phyloP scores from a whole-genome alignment of 305 asterid species.

The Fraxinus angustifolia region DNA sequence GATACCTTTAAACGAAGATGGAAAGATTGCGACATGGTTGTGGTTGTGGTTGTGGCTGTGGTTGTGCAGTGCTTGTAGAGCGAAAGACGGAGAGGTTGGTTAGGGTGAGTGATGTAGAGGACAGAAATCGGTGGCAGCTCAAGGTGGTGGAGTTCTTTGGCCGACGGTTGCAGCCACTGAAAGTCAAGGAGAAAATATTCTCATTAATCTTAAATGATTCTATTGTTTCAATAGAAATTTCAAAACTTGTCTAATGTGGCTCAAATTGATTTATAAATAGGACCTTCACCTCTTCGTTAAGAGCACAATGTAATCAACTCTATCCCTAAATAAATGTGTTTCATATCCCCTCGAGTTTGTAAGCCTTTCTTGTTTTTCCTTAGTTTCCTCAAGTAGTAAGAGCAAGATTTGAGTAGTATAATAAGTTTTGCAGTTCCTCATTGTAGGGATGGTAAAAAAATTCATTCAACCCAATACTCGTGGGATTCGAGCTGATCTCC shows the following conservation, averaged over 20 bases:
- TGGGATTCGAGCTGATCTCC: not conserved
- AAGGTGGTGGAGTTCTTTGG: not conserved
- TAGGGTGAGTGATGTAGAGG: no score
- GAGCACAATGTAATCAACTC: no score
- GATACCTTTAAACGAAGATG: not conserved
- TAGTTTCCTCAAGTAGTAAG: no score
- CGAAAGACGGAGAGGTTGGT: no score
- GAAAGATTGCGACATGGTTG: not conserved
- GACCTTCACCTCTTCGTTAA: no score
- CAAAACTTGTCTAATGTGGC: not conserved
- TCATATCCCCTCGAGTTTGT: no score
- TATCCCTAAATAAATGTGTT: no score
- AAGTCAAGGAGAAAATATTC: not conserved
- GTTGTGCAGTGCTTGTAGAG: no score
- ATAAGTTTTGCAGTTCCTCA: not conserved
- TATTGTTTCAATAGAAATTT: not conserved
- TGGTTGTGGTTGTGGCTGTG: not conserved
- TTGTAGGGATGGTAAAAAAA: not conserved
- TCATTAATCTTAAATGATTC: not conserved
- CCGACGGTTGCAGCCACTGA: not conserved
- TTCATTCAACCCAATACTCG: not conserved
- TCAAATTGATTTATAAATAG: not conserved
- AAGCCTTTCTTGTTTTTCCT: no score
- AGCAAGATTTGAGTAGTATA: no score
- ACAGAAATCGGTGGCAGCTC: no score